phyloP scores from a whole-genome alignment of 495 filamentous ascomycete species.

The Opeltia flavorubescens region DNA sequence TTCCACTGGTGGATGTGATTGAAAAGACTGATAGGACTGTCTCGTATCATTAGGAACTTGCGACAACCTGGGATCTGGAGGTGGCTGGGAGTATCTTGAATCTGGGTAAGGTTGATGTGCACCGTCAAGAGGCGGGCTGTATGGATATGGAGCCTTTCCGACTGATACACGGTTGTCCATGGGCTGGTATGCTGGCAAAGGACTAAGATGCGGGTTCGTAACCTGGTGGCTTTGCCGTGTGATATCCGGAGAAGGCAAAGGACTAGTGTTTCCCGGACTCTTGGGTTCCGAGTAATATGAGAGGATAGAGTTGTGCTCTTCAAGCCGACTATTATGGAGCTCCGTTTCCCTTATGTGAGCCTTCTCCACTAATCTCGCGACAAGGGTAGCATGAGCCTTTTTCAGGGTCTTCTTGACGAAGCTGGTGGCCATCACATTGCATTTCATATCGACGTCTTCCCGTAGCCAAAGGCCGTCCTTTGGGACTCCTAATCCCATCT shows the following conservation, averaged over 20 bases:
- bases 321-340: conserved; percentile 8
- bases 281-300: neutral
- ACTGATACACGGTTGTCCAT: neutral
- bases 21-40: neutral
- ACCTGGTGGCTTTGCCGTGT: neutral
- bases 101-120: neutral
- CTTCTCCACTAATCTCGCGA: conserved; percentile 49
- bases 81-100: neutral
- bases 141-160: neutral
- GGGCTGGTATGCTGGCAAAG: neutral
- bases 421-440: conserved; percentile 53
- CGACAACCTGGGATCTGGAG: neutral
- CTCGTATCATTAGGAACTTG: neutral
- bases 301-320: conserved; percentile 4
- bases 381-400: conserved; percentile 50
- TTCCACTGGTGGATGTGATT: no score
- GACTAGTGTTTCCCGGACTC: neutral
- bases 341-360: conserved; percentile 23
- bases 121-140: neutral
- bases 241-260: neutral
- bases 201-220: neutral
- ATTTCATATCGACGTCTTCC: conserved; percentile 65
- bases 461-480: conserved; percentile 54
- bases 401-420: conserved; percentile 69
- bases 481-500: conserved; percentile 47